Evolutionary conservation across 495 filamentous ascomycete genomes (phyloP), one percentile per base, ranked within the genome.

Genomic region (Penicillium cataractarum): DNA sequence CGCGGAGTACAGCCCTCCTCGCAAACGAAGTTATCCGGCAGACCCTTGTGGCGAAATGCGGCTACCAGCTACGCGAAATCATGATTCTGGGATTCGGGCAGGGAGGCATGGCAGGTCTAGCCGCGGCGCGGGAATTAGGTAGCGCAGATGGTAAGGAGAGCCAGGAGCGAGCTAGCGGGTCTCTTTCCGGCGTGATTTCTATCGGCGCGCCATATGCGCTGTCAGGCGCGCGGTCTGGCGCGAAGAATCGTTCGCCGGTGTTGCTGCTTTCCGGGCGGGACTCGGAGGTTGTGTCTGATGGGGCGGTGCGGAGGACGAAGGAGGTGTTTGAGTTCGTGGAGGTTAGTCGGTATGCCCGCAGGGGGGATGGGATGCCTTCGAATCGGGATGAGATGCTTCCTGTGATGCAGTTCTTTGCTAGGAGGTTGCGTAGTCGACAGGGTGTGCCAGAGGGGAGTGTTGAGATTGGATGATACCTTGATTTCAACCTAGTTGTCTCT

Each of bases 351-450:
- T 99, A 95, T 90, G 79, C 76, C 61, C 85, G 87, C 72, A 68
- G 67, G 13, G 91, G 89, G 10, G 95, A 97, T 79, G 83, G 83
- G 9, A 97, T 97, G 95, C 91, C 93, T 24, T 75, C 78, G 61
- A 92, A 80, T 72, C 78, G 88, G 55, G 92, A 97, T 22, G 94
- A 99, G 82, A 92, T 95, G 86, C 62, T 91, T 63, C 94, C 95
- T 3, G 85, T 97, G 51, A 97, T 99, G 94, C 83, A 87, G 69
- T 99, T 97, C 76, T 90, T 97, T 71, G 91, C 89, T 0, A 82
- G 90, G 57, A 82, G 90, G 65, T 74, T 99, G 71, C 78, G 80
- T 73, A 93, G 85, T 77, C 80, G 81, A 53, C 74, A 78, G 63
- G 87, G 86, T 26, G 82, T 89, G 48, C 87, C 86, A 5, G 78